Evolutionary conservation across 305 asterid species (phyloP).

Genomic region (Stenogyne calaminthoides): DNA sequence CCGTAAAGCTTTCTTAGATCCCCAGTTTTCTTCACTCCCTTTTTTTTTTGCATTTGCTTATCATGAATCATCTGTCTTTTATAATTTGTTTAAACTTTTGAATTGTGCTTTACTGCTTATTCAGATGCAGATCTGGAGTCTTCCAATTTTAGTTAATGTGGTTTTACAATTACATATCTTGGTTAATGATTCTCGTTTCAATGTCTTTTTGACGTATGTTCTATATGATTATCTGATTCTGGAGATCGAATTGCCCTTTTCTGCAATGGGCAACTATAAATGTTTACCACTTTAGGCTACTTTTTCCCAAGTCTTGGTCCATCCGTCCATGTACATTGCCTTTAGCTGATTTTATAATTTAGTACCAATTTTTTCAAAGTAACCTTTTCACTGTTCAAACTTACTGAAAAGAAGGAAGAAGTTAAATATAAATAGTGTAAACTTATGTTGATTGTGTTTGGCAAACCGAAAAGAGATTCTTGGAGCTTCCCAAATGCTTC

Average conservation of each 20-base stretch:
- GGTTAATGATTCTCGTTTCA: background rate
- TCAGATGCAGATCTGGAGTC: background rate
- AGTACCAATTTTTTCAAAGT: background rate
- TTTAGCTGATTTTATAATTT: background rate
- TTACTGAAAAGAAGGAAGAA: background rate
- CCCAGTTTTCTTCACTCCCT: background rate
- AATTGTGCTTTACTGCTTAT: background rate
- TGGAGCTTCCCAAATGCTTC: background rate
- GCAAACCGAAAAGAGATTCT: background rate
- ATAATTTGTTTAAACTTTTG: background rate
- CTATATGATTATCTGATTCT: background rate
- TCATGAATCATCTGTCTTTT: background rate
- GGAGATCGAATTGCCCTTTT: background rate
- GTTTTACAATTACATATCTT: background rate
- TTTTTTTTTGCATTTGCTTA: background rate
- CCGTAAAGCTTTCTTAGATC: background rate
- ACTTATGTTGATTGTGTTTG: background rate
- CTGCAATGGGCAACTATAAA: background rate
- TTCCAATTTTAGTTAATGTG: background rate
- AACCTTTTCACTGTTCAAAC: background rate
- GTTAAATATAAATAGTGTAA: background rate
- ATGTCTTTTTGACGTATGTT: background rate
- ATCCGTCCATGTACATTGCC: slow-evolving; percentile 3
- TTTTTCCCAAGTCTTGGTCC: background rate
- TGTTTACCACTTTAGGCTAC: background rate